Evolutionary conservation across 2,329 filamentous ascomycete species (phyloP).

Genomic region (Dendrostoma leiphaemia): DNA sequence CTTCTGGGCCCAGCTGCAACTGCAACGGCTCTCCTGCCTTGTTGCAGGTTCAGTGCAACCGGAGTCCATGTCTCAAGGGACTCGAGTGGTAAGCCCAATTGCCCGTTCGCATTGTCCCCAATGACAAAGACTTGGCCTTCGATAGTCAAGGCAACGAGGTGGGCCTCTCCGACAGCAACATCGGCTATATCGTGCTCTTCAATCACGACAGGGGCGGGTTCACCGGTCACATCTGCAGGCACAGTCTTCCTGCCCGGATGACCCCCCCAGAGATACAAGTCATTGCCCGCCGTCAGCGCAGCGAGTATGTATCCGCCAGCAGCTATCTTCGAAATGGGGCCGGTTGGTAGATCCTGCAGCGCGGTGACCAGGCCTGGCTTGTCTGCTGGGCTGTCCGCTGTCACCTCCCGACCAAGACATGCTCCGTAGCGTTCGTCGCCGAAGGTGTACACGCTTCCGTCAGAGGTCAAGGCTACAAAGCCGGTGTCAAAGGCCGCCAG

Average conservation of each 20-base stretch:
- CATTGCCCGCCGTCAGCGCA: conserved; percentile 55
- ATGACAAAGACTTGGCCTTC: conserved; percentile 51
- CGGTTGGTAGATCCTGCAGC: conserved; percentile 49
- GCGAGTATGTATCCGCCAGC: conserved; percentile 57
- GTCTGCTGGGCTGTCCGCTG: conserved; percentile 42
- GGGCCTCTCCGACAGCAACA: conserved; percentile 55
- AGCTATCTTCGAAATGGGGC: conserved; percentile 50
- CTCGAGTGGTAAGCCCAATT: conserved; percentile 48
- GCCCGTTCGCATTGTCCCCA: conserved; percentile 57
- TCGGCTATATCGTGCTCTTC: conserved; percentile 53
- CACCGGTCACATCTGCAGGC: conserved; percentile 24
- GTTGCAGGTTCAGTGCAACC: conserved; percentile 27
- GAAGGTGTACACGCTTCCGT: conserved; percentile 47
- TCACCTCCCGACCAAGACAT: conserved; percentile 53
- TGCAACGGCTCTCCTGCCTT: conserved; percentile 31
- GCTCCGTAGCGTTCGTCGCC: conserved; percentile 58
- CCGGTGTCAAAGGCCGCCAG: conserved; percentile 48
- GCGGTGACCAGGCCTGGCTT: conserved; percentile 45
- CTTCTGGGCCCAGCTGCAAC: conserved; percentile 48
- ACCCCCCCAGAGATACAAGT: conserved; percentile 63
- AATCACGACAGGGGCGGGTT: conserved; percentile 45
- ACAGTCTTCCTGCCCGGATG: conserved; percentile 34
- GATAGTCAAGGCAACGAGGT: conserved; percentile 54
- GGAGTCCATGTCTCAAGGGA: conserved; percentile 33
- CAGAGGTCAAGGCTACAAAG: conserved; percentile 43